Conservation (phyloP, 23 red algal species). For the Pyropia haitanensis region DNA sequence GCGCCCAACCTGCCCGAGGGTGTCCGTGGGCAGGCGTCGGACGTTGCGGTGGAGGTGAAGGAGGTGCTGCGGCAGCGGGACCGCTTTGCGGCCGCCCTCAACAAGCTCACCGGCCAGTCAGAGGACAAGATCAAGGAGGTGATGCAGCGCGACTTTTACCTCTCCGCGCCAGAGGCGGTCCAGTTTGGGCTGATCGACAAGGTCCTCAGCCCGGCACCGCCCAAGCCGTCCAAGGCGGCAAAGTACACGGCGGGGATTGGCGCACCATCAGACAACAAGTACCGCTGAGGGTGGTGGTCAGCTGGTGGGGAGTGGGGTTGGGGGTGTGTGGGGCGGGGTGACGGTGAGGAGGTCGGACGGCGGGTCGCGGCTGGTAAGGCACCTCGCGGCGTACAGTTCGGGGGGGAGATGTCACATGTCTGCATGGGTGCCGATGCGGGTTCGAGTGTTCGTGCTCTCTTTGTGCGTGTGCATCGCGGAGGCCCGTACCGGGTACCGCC, state of each 20-base stretch:
- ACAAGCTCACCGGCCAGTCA: conserved; percentile 61
- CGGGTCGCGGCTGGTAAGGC: too few species aligned
- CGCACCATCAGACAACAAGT: not conserved
- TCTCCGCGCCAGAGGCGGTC: conserved; percentile 87
- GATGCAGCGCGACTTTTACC: conserved; percentile 78
- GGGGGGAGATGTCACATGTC: too few species aligned
- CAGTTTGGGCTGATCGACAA: conserved; percentile 93
- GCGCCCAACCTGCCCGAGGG: conserved; percentile 62
- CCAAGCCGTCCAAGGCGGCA: conserved; percentile 50
- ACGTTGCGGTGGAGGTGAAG: conserved; percentile 80
- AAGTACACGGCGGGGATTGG: conserved; percentile 47
- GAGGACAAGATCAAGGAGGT: conserved; percentile 62
- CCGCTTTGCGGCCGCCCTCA: conserved; percentile 44
- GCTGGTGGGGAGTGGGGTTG: too few species aligned
- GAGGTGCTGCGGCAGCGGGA: conserved; percentile 82
- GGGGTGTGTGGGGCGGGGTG: too few species aligned
- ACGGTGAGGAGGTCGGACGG: too few species aligned
- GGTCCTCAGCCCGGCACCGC: conserved; percentile 55
- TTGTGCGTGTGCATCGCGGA: too few species aligned
- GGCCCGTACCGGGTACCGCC: too few species aligned
- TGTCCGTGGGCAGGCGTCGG: conserved; percentile 65
- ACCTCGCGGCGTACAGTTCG: too few species aligned
- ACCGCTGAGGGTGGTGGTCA: not conserved
- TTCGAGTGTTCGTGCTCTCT: too few species aligned
- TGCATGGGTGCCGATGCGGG: too few species aligned